Conservation (phyloP, 192 early-diverging fungal species). For the Coemansia sp. region DNA sequence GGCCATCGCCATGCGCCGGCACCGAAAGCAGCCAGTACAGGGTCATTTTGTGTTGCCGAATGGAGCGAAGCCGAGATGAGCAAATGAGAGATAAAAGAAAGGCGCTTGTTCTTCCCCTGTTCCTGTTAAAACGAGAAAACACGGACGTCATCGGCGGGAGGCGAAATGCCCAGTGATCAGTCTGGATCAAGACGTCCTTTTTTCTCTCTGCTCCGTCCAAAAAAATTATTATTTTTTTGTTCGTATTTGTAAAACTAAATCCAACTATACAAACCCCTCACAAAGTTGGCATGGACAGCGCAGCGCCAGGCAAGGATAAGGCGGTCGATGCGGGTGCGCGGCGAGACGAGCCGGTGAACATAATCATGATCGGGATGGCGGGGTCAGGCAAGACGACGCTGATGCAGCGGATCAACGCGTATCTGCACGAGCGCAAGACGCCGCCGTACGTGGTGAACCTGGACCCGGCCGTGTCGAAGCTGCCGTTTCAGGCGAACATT, state of each 20-base stretch:
- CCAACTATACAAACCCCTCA: too few species aligned
- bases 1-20: conserved; percentile 77
- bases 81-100: not conserved
- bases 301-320: not conserved
- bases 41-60: conserved; percentile 20
- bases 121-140: conserved; percentile 1
- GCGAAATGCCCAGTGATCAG: not conserved
- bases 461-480: conserved; percentile 82
- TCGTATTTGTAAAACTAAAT: not conserved
- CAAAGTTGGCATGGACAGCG: not conserved
- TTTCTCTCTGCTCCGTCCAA: conserved; percentile 1
- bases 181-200: not conserved
- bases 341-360: conserved; percentile 38
- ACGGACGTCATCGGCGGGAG: not conserved
- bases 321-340: not conserved
- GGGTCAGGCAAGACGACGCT: conserved; percentile 95
- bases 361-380: conserved; percentile 94
- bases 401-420: conserved; percentile 91
- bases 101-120: too few species aligned
- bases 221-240: conserved; percentile 1
- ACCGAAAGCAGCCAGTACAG: conserved; percentile 75
- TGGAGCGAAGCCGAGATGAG: not conserved
- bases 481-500: conserved; percentile 94
- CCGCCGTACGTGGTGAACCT: conserved; percentile 90
- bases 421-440: conserved; percentile 70